Percentiles rank a stretch among this genome's conserved stretches.
phyloP scores from a whole-genome alignment of 345 rosid species.

The Geranium rotundifolium region DNA sequence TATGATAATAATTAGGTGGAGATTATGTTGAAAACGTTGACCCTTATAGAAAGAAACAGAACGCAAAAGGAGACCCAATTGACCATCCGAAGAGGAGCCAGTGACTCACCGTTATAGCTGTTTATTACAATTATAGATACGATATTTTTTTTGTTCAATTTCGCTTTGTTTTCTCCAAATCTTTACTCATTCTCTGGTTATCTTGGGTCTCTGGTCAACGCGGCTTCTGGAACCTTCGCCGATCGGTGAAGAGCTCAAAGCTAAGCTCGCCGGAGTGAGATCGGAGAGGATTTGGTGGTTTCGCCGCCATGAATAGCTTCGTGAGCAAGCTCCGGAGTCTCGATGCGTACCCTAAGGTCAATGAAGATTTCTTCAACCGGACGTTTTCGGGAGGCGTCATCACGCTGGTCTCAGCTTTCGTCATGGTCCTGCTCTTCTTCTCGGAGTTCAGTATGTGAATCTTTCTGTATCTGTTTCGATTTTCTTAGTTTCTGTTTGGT shows the following conservation, averaged over 20 bases:
- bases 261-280: not conserved
- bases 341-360: slow-evolving; percentile 85
- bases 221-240: not conserved
- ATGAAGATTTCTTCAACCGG: slow-evolving; percentile 81
- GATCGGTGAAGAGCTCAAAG: not conserved
- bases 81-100: too few species aligned
- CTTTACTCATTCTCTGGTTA: not conserved
- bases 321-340: slow-evolving; percentile 47
- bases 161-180: not conserved
- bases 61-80: too few species aligned
- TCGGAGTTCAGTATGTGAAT: slow-evolving; percentile 54
- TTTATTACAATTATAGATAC: too few species aligned
- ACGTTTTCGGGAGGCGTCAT: slow-evolving; percentile 80
- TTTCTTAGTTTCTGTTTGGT: not conserved
- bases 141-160: too few species aligned
- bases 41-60: too few species aligned
- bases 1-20: too few species aligned
- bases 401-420: slow-evolving; percentile 53
- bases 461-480: not conserved
- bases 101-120: too few species aligned
- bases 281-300: not conserved
- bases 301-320: slow-evolving; percentile 26
- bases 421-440: slow-evolving; percentile 59
- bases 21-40: too few species aligned
- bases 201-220: not conserved